Percentiles rank a stretch among this genome's conserved stretches.
phyloP scores from a whole-genome alignment of 371 early-diverging fungal species.

The Scutellospora calospora region DNA sequence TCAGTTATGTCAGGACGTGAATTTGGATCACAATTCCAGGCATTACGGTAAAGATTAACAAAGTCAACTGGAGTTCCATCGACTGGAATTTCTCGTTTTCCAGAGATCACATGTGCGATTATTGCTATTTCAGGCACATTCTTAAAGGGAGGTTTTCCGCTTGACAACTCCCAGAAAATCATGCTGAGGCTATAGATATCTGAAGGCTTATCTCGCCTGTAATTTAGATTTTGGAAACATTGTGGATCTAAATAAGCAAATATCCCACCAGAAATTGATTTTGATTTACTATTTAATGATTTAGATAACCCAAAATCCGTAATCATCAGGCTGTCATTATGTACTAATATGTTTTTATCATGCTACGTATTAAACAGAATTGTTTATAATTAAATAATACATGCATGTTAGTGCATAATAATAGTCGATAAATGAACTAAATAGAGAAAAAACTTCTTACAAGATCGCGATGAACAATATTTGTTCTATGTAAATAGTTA shows the following conservation, averaged over 20 bases:
- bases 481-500: slow-evolving; percentile 1
- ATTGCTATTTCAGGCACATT: too few species aligned
- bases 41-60: too few species aligned
- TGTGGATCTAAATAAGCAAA: slow-evolving; percentile 25
- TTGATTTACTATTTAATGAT: neutral
- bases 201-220: slow-evolving; percentile 5
- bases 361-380: slow-evolving; percentile 15
- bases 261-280: neutral
- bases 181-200: slow-evolving; percentile 36
- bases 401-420: neutral
- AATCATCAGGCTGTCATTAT: slow-evolving; percentile 26
- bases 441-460: slow-evolving; percentile 2
- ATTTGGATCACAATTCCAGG: too few species aligned
- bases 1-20: too few species aligned
- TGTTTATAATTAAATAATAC: neutral
- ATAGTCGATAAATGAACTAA: neutral
- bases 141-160: slow-evolving; percentile 11
- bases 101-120: too few species aligned
- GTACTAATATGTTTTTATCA: slow-evolving; percentile 31
- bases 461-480: slow-evolving; percentile 39
- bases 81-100: too few species aligned
- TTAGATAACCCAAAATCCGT: slow-evolving; percentile 35
- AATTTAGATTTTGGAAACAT: neutral
- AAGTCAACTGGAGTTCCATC: too few species aligned
- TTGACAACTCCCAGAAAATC: slow-evolving; percentile 38